Percentiles rank a stretch among this genome's conserved stretches.
These are phyloP conservation scores for Phalaenopsis hybrid DNA, from an alignment of 116 monocot species.

Conservation along the genomic window DNA sequence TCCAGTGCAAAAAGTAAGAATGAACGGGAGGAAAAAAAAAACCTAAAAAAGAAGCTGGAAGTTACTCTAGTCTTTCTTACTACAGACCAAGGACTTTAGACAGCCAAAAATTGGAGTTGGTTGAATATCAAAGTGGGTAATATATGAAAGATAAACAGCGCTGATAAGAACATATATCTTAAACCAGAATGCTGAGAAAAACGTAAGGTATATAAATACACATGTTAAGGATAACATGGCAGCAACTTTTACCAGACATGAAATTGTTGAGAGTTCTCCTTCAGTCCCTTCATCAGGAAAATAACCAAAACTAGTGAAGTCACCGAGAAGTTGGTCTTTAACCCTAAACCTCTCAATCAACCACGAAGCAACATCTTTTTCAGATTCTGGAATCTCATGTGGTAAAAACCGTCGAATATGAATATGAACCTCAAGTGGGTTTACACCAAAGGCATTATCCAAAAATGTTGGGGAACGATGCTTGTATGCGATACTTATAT, in stretches of 20 bases:
- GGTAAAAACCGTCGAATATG: conserved; percentile 47
- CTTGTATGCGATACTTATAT: conserved; percentile 87
- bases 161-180: conserved; percentile 55
- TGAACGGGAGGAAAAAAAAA: background rate
- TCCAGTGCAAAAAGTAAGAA: background rate
- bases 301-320: conserved; percentile 44
- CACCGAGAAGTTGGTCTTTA: conserved; percentile 69
- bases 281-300: conserved; percentile 70
- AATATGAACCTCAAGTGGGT: conserved; percentile 91
- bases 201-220: conserved; percentile 44
- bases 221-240: conserved; percentile 31
- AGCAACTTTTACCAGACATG: conserved; percentile 33
- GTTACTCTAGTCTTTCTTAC: conserved; percentile 18
- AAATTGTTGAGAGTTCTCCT: conserved; percentile 44
- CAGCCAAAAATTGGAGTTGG: conserved; percentile 43
- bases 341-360: conserved; percentile 72
- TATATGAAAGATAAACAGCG: conserved; percentile 44
- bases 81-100: conserved; percentile 15
- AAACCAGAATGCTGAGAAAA: conserved; percentile 78
- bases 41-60: background rate
- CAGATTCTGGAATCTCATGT: conserved; percentile 48
- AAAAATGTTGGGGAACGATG: conserved; percentile 59
- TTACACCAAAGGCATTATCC: conserved; percentile 72
- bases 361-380: conserved; percentile 60
- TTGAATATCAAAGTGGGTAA: conserved; percentile 55